phyloP scores from a whole-genome alignment of 805 yeast species.

The Wickerhamomyces xylosicus region DNA sequence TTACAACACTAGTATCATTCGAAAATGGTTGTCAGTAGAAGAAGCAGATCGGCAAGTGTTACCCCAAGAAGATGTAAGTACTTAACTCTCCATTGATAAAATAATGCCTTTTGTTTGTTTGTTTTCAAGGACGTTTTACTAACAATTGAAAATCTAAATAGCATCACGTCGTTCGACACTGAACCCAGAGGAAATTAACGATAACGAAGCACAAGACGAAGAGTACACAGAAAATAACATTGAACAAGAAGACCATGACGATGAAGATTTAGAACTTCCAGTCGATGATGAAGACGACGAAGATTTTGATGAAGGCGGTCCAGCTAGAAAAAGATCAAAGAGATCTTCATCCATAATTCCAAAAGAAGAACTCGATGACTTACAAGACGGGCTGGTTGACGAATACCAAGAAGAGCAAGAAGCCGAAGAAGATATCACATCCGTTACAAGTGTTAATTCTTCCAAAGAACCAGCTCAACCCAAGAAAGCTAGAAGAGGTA shows the following conservation, averaged over 20 bases:
- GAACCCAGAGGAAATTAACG: background rate
- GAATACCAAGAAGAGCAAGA: conserved; percentile 18
- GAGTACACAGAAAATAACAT: background rate
- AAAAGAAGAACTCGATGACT: conserved; percentile 16
- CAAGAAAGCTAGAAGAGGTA: conserved; percentile 6
- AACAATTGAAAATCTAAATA: background rate
- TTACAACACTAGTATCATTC: too few relatives aligned
- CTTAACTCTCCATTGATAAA: too few relatives aligned
- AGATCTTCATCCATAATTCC: background rate
- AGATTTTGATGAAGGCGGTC: background rate
- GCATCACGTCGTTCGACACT: background rate
- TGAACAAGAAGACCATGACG: background rate
- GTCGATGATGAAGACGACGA: conserved; percentile 2
- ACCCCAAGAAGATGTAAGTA: background rate
- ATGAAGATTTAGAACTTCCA: background rate
- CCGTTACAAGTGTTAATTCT: conserved; percentile 14
- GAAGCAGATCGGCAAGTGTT: background rate
- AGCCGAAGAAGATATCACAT: conserved; percentile 20
- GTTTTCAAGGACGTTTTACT: background rate
- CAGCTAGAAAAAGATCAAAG: conserved; percentile 1
- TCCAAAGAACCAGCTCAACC: conserved; percentile 9
- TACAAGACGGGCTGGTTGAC: conserved; percentile 16
- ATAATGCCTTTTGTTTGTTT: too few relatives aligned
- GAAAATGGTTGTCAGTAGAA: background rate
- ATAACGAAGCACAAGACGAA: background rate